These are phyloP conservation scores for Helichrysum umbraculigerum DNA, from an alignment of 129 eudicot genomes.

Conservation along the genomic window DNA sequence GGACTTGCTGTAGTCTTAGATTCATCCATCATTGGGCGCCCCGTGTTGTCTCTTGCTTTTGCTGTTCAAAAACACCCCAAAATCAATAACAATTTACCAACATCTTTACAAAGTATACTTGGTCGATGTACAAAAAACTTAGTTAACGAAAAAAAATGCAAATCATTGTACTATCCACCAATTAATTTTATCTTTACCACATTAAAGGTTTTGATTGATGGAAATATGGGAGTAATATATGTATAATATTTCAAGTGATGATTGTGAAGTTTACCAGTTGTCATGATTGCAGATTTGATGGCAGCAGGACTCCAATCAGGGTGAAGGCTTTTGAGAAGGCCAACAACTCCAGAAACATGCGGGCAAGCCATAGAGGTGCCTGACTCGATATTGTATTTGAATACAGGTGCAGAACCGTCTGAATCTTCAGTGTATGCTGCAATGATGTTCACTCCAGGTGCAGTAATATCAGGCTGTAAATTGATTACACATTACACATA, in stretches of 20 bases:
- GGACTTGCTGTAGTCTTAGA: constrained; percentile 40
- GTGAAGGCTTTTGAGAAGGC: constrained; percentile 64
- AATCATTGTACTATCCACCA: not conserved
- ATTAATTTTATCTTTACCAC: not conserved
- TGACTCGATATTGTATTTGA: constrained; percentile 39
- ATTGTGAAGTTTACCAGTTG: constrained; percentile 48
- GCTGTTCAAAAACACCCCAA: constrained; percentile 38
- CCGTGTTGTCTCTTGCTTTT: constrained; percentile 54
- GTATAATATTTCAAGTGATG: not conserved
- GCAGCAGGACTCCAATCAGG: constrained; percentile 89
- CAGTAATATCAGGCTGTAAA: constrained; percentile 82
- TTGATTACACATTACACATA: not conserved
- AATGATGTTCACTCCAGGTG: constrained; percentile 80
- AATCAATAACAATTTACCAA: constrained; percentile 29
- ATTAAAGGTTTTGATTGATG: not conserved
- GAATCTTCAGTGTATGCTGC: constrained; percentile 63
- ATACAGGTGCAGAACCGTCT: constrained; percentile 38
- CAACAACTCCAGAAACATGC: constrained; percentile 77
- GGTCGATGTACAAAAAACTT: not conserved
- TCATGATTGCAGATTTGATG: constrained; percentile 87
- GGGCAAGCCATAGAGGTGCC: constrained; percentile 98
- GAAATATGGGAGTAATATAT: no score
- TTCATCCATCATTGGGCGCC: constrained; percentile 44
- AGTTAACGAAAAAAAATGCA: not conserved
- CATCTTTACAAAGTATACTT: not conserved